Evolutionary conservation across 768 basidiomycete species (phyloP).

Genomic region (Xerocomus potaroensis): DNA sequence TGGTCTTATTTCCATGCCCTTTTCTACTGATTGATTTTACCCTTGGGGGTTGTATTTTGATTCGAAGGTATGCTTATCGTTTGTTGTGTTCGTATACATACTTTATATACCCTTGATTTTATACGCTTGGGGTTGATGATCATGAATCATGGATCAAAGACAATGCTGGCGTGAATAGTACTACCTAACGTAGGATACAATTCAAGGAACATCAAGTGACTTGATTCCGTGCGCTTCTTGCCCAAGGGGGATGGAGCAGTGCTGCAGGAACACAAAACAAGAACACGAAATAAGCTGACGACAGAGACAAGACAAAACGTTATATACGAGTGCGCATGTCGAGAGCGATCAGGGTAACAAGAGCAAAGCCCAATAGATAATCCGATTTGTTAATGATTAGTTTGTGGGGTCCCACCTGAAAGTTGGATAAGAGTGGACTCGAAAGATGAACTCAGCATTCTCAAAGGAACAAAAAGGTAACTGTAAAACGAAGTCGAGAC

Average conservation of each 20-base stretch:
- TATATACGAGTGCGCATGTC: constrained; percentile 33
- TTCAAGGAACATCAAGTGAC: constrained; percentile 9
- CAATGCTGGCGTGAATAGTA: no score
- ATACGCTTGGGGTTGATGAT: constrained; percentile 1
- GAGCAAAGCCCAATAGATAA: constrained; percentile 31
- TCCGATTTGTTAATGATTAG: constrained; percentile 27
- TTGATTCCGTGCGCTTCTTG: constrained; percentile 9
- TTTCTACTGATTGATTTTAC: background rate
- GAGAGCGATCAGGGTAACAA: constrained; percentile 36
- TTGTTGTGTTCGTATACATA: background rate
- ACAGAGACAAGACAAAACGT: constrained; percentile 32
- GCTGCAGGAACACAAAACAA: constrained; percentile 28
- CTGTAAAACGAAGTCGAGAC: constrained; percentile 23
- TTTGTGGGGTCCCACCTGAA: constrained; percentile 23
- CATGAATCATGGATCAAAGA: no score
- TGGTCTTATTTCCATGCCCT: background rate
- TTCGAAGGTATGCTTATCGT: background rate
- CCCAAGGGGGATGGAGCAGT: constrained; percentile 3
- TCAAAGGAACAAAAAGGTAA: constrained; percentile 9
- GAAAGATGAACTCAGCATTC: constrained; percentile 16
- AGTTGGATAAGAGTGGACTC: constrained; percentile 15
- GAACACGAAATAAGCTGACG: constrained; percentile 25
- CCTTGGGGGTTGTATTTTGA: constrained; percentile 14
- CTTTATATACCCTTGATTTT: constrained; percentile 8
- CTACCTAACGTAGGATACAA: no score